Base-by-base conservation (phyloP, 2,329 filamentous ascomycete species). In the Sordariomycetes sp. region DNA sequence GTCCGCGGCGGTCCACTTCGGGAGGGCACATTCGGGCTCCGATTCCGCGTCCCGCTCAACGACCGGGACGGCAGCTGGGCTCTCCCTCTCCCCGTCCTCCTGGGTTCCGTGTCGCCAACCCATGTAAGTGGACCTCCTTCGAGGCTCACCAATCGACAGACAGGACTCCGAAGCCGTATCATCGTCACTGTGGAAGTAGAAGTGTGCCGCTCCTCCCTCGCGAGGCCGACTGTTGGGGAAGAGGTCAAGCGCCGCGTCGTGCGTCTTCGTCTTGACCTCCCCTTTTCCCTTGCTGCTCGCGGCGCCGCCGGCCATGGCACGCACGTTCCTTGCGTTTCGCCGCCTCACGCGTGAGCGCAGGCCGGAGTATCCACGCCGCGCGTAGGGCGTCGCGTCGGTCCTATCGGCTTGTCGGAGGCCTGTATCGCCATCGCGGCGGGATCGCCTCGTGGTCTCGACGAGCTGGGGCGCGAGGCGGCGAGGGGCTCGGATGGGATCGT, bases 61-160 rank as follows among this genome's bases (percentile, higher is more conserved):
- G 28, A 35, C 24, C 46, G 10, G 43, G 4, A 52, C 48, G n/a
- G n/a, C 34, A 12, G 11, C 28, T 6, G 46, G 52, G 62, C 54
- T 85, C 70, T 64, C 85, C 77, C 64, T 89, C 83, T 56, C 85
- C 87, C 70, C 93, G 87, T 86, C 81, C 64, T 89, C 87, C 87
- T 94, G 89, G 64, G 90, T 86, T 65, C 86, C 81, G 66, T 94
- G 79, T 67, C 90, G 90, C 85, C 88, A 93, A 56, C 81, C 79
- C 64, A 84, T 77, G 55, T 82, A 80, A 2, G 83, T 86, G 53
- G 83, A 83, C 66, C 85, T 83, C 48, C 83, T 79, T 59, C 81
- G 76, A 28, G 68, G 59, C 50, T 72, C 69, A 55, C 69, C 67
- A 20, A 22, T 8, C 6, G 46, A 22, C 46, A 24, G n/a, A 1